Conservation (phyloP, 1,139 yeast species). For the Sugiyamaella paludigena region DNA sequence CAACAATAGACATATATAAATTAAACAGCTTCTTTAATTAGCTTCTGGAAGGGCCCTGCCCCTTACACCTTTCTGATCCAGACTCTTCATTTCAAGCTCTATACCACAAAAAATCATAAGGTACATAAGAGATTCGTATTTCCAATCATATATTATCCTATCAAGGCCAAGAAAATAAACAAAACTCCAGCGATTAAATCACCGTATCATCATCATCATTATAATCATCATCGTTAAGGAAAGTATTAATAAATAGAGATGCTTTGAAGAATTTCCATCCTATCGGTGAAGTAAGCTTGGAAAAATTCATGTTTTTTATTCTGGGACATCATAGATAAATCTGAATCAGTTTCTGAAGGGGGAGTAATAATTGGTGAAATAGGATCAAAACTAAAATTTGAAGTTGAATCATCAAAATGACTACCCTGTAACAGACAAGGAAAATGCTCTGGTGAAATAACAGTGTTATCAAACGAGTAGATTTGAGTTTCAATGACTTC, state of each 20-base stretch:
- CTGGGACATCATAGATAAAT: constrained; percentile 7
- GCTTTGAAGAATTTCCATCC: constrained; percentile 30
- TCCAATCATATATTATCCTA: no score
- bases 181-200: neutral
- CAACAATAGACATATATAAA: constrained; percentile 2
- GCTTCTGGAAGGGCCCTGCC: no score
- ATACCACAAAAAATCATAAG: neutral
- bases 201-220: neutral
- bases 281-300: constrained; percentile 30
- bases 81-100: neutral
- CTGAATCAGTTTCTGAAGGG: constrained; percentile 12
- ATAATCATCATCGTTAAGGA: neutral
- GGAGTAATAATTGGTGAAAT: constrained; percentile 16
- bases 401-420: constrained; percentile 12
- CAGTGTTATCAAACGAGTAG: constrained; percentile 22
- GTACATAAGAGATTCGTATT: neutral
- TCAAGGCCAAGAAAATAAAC: neutral
- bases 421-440: constrained; percentile 18
- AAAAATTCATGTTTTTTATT: constrained; percentile 24
- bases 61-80: no score
- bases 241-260: constrained; percentile 15
- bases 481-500: constrained; percentile 33
- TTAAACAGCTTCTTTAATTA: constrained; percentile 2
- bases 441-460: constrained; percentile 24
- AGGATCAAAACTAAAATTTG: constrained; percentile 13